Base-by-base conservation (phyloP, 768 basidiomycete species). In the Termitomyces eurrhizus region DNA sequence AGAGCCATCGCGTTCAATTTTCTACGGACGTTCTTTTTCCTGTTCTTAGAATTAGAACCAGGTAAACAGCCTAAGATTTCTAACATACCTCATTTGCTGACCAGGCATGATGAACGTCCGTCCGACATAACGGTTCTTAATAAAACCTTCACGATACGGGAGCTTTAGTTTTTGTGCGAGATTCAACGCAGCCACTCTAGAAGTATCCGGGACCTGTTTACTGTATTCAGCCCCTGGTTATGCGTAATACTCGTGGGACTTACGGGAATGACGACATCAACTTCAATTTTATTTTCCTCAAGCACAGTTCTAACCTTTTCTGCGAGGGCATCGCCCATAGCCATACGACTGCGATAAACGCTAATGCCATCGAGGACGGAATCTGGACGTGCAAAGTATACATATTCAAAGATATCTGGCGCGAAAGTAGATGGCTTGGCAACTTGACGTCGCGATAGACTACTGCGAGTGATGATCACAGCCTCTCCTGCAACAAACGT, bases 31-130 rank as follows among this genome's bases (percentile, higher is more conserved):
- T 95, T 98, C 81, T 95, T 97, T 66, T 82, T 86, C 74, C 94
- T 94, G 67, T 35, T 21, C 8, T 29, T 1, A 52, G 26, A n/a
- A 33, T 65, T 13, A 63, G 45, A 26, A 5, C 18, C 7, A 41
- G 32, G 57, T 33, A 29, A 12, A 37, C 29, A 58, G 33, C 11
- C 32, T 44, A 16, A 9, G 11, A 52, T 18, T 52, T 16, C 36
- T 6, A 29, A 52, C 63, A 44, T 68, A 86, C 92, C 95, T 85
- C 87, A 93, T 90, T 73, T 93, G 90, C 71, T 99, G 97, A 26
- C 96, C 97, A 8, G 97, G 96, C 97, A 99, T 99, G 75, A 99
- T 98, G 72, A 99, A 99, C 0, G 97, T 99, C 65, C 97, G 80
- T 3, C 95, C 97, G 36, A 98, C 94, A 75, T 99, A 99, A 37